These are phyloP conservation scores for Aphanomyces astaci DNA, from an alignment of 352 stramenopile species.

Conservation along the genomic window DNA sequence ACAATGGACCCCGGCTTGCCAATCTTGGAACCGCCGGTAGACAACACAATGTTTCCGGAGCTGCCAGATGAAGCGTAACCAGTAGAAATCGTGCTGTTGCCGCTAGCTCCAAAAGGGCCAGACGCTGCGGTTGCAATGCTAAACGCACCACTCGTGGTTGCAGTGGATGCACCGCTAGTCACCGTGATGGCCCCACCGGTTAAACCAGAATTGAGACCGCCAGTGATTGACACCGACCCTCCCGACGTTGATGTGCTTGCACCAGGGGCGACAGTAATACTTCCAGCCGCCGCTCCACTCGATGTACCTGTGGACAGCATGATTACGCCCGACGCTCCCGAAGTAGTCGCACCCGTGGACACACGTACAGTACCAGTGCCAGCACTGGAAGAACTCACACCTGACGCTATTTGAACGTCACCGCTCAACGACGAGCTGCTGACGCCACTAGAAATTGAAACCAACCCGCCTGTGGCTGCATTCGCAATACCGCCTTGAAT, in stretches of 20 bases:
- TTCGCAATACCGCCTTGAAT: neutral
- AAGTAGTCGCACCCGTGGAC: neutral
- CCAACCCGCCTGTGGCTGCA: slow-evolving; percentile 8
- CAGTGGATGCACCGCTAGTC: slow-evolving; percentile 32
- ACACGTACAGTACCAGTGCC: neutral
- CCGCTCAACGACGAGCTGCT: slow-evolving; percentile 15
- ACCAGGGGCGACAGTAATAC: slow-evolving; percentile 19
- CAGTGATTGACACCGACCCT: slow-evolving; percentile 33
- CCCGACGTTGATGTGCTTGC: slow-evolving; percentile 15
- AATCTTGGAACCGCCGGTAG: slow-evolving; percentile 33
- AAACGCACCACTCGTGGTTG: slow-evolving; percentile 40
- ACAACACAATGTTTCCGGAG: slow-evolving; percentile 40
- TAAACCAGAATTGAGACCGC: slow-evolving; percentile 34
- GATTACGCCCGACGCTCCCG: slow-evolving; percentile 7
- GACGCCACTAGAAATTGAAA: slow-evolving; percentile 20
- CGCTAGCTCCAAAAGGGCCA: slow-evolving; percentile 28
- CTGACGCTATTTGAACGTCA: slow-evolving; percentile 9
- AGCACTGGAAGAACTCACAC: neutral
- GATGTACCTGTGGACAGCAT: slow-evolving; percentile 5
- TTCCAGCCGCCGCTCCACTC: neutral
- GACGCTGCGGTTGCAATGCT: slow-evolving; percentile 33
- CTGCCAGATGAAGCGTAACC: slow-evolving; percentile 30
- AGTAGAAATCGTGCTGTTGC: slow-evolving; percentile 31
- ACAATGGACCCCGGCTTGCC: slow-evolving; percentile 40
- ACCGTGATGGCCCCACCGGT: slow-evolving; percentile 41